Evolutionary conservation across 2,329 filamentous ascomycete genomes (phyloP).

Genomic region (Neoscytalidium dimidiatum): DNA sequence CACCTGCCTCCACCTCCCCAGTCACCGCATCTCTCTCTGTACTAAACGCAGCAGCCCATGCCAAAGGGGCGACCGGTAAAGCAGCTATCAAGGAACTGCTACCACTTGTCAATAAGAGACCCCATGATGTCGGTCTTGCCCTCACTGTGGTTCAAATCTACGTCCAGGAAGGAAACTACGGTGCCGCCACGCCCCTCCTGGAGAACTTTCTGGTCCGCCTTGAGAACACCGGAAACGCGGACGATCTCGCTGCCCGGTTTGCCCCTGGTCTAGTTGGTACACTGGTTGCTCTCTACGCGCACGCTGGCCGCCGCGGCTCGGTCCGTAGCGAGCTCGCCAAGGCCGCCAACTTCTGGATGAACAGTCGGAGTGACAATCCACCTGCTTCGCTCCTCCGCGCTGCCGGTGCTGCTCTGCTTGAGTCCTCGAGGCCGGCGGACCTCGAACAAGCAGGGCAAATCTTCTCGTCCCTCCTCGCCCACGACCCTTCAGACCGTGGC

Average conservation of each 20-base stretch:
- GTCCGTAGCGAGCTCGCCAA: conserved; percentile 74
- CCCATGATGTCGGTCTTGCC: conserved; percentile 77
- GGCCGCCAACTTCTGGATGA: conserved; percentile 77
- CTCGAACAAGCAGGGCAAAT: conserved; percentile 72
- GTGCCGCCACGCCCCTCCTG: conserved; percentile 72
- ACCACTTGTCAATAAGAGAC: conserved; percentile 69
- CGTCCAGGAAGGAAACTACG: conserved; percentile 68
- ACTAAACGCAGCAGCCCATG: conserved; percentile 73
- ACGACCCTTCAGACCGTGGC: conserved; percentile 67
- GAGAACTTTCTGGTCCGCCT: conserved; percentile 74
- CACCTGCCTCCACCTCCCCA: conserved; percentile 47
- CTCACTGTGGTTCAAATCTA: conserved; percentile 83
- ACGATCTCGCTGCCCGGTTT: conserved; percentile 71
- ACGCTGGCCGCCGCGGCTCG: conserved; percentile 71
- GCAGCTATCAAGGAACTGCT: conserved; percentile 70
- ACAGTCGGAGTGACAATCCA: conserved; percentile 49
- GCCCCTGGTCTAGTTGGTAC: conserved; percentile 83
- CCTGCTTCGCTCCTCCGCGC: conserved; percentile 71
- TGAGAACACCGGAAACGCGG: conserved; percentile 59
- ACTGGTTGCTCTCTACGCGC: conserved; percentile 75
- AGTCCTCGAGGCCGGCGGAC: conserved; percentile 70
- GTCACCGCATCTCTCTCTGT: conserved; percentile 60
- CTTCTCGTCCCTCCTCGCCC: conserved; percentile 70
- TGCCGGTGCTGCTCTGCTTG: conserved; percentile 79
- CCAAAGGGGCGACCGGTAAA: conserved; percentile 64